A percentile compares a stretch with the other conserved stretches of the same genome.
phyloP scores from a whole-genome alignment of 1,139 yeast genomes.

The Kazachstania sp. region DNA sequence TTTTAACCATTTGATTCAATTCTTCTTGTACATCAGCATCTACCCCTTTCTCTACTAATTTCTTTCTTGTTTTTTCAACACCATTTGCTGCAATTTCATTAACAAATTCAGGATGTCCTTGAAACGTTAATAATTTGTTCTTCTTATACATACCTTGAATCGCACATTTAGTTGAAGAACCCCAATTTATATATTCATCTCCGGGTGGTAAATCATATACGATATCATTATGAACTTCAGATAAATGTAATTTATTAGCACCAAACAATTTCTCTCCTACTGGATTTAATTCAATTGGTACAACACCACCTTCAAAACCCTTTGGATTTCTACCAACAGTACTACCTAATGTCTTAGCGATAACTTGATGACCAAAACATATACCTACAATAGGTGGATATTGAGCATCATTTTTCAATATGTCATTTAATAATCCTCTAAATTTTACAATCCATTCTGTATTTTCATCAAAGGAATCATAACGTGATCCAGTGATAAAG shows the following conservation, averaged over 20 bases:
- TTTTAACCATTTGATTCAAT: neutral
- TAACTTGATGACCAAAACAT: conserved; percentile 83
- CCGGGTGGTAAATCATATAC: conserved; percentile 43
- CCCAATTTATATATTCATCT: conserved; percentile 38
- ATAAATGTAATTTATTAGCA: conserved; percentile 34
- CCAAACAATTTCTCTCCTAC: conserved; percentile 33
- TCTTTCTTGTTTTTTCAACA: conserved; percentile 1
- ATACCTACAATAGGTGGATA: conserved; percentile 54
- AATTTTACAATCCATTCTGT: conserved; percentile 40
- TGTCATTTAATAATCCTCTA: conserved; percentile 32
- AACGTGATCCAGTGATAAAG: conserved; percentile 47
- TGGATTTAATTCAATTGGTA: conserved; percentile 42
- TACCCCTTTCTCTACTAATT: neutral
- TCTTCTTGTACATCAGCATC: neutral
- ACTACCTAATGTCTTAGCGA: conserved; percentile 58
- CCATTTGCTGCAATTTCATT: conserved; percentile 26
- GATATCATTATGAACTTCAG: conserved; percentile 66
- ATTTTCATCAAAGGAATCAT: conserved; percentile 41
- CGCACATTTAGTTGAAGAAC: conserved; percentile 45
- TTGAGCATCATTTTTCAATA: conserved; percentile 5
- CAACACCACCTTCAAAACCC: conserved; percentile 72
- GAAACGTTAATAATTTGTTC: conserved; percentile 52
- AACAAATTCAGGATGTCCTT: conserved; percentile 84
- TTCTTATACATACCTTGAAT: conserved; percentile 54
- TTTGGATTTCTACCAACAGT: conserved; percentile 45